Base-by-base conservation (phyloP, 75 land plant species). In the Sequoiadendron giganteum region DNA sequence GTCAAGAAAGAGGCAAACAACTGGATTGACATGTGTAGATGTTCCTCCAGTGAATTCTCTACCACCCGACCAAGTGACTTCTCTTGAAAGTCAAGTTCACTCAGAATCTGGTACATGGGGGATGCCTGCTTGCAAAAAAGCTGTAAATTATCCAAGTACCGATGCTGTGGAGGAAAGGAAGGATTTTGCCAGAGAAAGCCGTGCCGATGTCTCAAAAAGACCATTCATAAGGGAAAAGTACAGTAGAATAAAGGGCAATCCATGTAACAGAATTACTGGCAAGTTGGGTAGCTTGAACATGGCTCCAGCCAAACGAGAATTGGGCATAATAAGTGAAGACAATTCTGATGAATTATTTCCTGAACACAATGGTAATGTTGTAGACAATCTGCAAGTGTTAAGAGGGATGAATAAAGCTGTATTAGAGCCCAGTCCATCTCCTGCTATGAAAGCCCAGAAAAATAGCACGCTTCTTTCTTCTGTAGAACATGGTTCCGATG, bases 1-100 rank as follows among this genome's bases (percentile, higher is more conserved):
- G 48, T 81, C 83, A 43, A 81, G 83, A 42, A 81, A 81, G 83
- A 81, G 83, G 83, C 49, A 43, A 43, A 81, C 48, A 43, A 39
- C 30, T 81, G 83, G n/a, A 43, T 43, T 25, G 48, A 9, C 49
- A 81, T 81, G n/a, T 43, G 43, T 10, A 81, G 83, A 81, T 8
- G n/a, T 81, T 42, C 49, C 49, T 19, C 3, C 47, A 25, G 47
- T 81, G 40, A 81, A 43, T 2, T 42, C 11, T 43, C 49, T 42
- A 25, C 28, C 28, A 81, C 28, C 83, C 8, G 49, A 25, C 10
- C 83, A 81, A 25, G 30, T 28, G 5, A 81, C 30, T 81, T 25
- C 83, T 43, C 48, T 43, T 81, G 83, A 40, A 81, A 81, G 49
- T 25, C 48, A 43, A 81, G 38, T 25, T 10, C 48, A 43, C 45